phyloP scores from a whole-genome alignment of 2,329 filamentous ascomycete species.

The Cephalotrichum gorgonifer region DNA sequence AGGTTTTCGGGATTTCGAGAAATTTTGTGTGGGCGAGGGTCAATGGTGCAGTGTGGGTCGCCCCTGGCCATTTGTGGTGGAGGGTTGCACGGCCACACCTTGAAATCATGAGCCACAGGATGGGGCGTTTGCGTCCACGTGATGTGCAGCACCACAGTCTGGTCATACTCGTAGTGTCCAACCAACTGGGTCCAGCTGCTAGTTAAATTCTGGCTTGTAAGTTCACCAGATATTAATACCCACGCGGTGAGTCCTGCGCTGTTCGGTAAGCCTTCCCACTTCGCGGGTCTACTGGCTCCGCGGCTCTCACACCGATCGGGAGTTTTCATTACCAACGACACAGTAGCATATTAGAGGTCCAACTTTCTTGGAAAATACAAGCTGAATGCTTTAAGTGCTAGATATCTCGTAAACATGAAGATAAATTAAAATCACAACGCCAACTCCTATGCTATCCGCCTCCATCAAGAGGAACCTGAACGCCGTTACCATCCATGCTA shows the following conservation, averaged over 20 bases:
- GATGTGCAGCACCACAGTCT: background rate
- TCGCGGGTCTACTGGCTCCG: too few relatives aligned
- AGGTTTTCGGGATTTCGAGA: constrained; percentile 29
- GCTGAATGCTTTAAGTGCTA: too few relatives aligned
- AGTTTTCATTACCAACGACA: too few relatives aligned
- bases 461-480: background rate
- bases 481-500: background rate
- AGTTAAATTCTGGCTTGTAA: background rate
- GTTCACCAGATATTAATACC: background rate
- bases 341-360: too few relatives aligned
- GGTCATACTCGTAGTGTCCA: too few relatives aligned
- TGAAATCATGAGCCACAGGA: background rate
- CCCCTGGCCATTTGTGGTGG: background rate
- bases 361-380: too few relatives aligned
- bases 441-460: background rate
- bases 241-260: too few relatives aligned
- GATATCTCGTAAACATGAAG: too few relatives aligned
- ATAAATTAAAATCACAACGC: background rate
- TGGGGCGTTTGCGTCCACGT: background rate
- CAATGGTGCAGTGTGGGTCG: constrained; percentile 9
- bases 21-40: constrained; percentile 29
- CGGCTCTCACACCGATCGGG: too few relatives aligned
- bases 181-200: background rate
- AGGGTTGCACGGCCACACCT: constrained; percentile 2
- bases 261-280: too few relatives aligned